A percentile compares a stretch with the other conserved stretches of the same genome.
These are phyloP conservation scores for Solanum commersonii DNA, from an alignment of 257 asterid genomes.

Conservation along the genomic window DNA sequence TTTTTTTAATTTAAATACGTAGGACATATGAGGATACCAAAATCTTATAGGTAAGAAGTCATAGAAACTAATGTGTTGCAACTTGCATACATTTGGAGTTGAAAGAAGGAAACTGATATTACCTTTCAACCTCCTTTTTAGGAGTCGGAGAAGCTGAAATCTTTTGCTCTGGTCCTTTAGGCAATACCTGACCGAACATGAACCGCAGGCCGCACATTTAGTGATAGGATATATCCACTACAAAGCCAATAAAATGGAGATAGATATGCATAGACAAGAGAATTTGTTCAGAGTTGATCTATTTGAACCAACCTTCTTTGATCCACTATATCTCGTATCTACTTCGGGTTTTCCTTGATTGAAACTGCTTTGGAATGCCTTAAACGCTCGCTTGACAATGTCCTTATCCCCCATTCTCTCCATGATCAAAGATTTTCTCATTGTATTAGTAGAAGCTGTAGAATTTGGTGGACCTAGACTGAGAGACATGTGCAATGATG, in stretches of 20 bases:
- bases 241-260: background rate
- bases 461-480: constrained; percentile 51
- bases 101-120: constrained; percentile 1
- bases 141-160: constrained; percentile 28
- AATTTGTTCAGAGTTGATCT: background rate
- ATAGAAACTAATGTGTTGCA: background rate
- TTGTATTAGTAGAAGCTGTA: constrained; percentile 22
- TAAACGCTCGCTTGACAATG: constrained; percentile 77
- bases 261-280: background rate
- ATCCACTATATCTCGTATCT: constrained; percentile 28
- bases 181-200: constrained; percentile 22
- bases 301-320: constrained; percentile 33
- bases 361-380: constrained; percentile 55
- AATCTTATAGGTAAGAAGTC: background rate
- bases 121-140: constrained; percentile 54
- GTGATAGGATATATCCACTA: background rate
- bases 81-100: background rate
- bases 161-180: constrained; percentile 32
- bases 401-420: constrained; percentile 96
- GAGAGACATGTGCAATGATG: constrained; percentile 79
- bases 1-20: background rate
- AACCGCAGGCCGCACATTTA: background rate
- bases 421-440: constrained; percentile 80
- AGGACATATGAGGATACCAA: background rate
- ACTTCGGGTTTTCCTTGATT: constrained; percentile 23